These are phyloP conservation scores for Crithidia fasciculata DNA, from an alignment of 208 protist genomes.

Conservation along the genomic window DNA sequence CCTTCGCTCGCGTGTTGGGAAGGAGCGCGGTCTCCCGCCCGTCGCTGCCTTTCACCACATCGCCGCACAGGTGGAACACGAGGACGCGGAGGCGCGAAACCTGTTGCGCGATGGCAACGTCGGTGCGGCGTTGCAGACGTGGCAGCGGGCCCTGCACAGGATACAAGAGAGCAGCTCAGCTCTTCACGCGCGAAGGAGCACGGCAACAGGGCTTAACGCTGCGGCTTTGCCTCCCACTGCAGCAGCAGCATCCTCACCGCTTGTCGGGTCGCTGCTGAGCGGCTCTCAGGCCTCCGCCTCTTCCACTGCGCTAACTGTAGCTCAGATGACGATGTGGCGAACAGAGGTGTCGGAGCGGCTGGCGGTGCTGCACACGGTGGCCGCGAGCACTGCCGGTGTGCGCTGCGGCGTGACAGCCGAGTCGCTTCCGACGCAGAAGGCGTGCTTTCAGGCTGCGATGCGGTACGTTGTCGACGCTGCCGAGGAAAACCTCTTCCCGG, in stretches of 20 bases:
- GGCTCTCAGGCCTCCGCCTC: neutral
- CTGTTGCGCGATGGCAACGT: constrained; percentile 21
- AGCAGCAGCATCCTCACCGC: neutral
- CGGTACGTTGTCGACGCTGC: constrained; percentile 27
- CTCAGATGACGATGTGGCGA: constrained; percentile 15
- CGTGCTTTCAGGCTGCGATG: constrained; percentile 57
- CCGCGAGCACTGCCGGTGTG: constrained; percentile 65
- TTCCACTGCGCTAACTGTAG: constrained; percentile 7
- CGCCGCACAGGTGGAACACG: constrained; percentile 7
- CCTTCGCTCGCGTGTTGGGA: neutral
- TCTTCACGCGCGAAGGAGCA: neutral
- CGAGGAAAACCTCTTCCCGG: constrained; percentile 25
- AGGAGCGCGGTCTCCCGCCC: neutral
- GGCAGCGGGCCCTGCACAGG: constrained; percentile 14
- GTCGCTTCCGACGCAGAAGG: constrained; percentile 43
- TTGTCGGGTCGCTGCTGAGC: neutral
- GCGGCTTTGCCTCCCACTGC: neutral
- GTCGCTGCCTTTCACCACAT: neutral
- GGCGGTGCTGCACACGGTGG: constrained; percentile 50
- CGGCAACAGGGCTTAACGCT: neutral
- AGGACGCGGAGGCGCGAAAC: neutral
- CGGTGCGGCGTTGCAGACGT: constrained; percentile 7
- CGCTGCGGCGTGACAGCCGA: constrained; percentile 50
- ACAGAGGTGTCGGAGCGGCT: constrained; percentile 41
- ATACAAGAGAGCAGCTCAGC: neutral